Evolutionary conservation across 2,329 filamentous ascomycete species (phyloP), one percentile per base, ranked within the genome.

Genomic region (Trichoderma pleuroti): DNA sequence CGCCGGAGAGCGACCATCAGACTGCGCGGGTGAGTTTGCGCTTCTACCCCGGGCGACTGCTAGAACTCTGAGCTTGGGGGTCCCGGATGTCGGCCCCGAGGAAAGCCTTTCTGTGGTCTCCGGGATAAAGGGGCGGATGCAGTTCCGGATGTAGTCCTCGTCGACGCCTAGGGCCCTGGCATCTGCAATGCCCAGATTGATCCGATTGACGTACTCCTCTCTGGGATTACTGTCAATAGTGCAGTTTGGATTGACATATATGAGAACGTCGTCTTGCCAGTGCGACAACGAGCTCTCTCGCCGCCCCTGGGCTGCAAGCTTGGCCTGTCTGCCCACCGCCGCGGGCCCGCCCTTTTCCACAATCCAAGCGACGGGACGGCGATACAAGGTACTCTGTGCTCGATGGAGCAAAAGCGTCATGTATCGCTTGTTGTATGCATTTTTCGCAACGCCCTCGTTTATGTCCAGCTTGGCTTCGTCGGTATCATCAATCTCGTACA

Each of bases 381-480:
- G 79, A 61, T 82, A 81, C 7, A 83, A 71, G 11, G 76, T 70
- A n/a, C 73, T 70, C 18, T 76, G 76, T 14, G 80, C 80, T 60
- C 78, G 76, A 60, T 76, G 75, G 16, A 83, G 74, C 10, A 78
- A 68, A 11, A 83, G 77, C 10, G 74, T 63, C 73, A 82, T 75
- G 70, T 77, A 74, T 16, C 75, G 70, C 72, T 83, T 84, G 34
- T 77, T 72, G 71, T 84, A 84, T 7, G 80, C 80, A 24, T 79
- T 78, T 32, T 77, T 80, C 54, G 79, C 74, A 26, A 84, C 82
- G 46, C 82, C 82, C 72, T 84, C 82, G 72, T 78, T 80, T 54
- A 79, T 75, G 71, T 84, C 82, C 5, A 84, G 80, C 21, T 75
- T 76, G 59, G 74, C 76, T 73, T 84, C 82, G 70, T 84, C 82